These are phyloP conservation scores for Fistulina hepatica DNA, from an alignment of 1,284 basidiomycete genomes.

Conservation along the genomic window DNA sequence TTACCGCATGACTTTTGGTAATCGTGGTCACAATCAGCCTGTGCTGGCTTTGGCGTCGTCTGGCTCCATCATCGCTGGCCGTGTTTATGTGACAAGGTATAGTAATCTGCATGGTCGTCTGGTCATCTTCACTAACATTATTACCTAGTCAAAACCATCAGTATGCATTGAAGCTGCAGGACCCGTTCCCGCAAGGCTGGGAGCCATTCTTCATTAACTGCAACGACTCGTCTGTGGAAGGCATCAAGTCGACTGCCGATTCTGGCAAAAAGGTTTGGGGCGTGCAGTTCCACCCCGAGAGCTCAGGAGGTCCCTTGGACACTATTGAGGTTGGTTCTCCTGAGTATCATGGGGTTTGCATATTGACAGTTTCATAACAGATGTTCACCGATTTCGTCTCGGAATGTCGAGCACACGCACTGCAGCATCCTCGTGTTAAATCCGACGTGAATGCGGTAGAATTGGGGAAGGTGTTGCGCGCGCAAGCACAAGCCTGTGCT, in stretches of 20 bases:
- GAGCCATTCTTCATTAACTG: slow-evolving; percentile 98
- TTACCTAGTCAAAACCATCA: slow-evolving; percentile 86
- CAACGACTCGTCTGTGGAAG: slow-evolving; percentile 95
- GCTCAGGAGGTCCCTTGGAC: slow-evolving; percentile 84
- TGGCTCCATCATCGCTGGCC: slow-evolving; percentile 87
- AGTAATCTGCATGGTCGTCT: slow-evolving; percentile 16
- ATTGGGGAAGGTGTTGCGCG: too few species aligned
- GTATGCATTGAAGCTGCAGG: slow-evolving; percentile 86
- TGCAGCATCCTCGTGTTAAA: slow-evolving; percentile 30
- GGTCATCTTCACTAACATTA: slow-evolving; percentile 7
- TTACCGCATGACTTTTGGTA: slow-evolving; percentile 96
- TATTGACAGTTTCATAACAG: slow-evolving; percentile 27
- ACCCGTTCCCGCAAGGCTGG: slow-evolving; percentile 91
- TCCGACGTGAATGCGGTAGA: too few species aligned
- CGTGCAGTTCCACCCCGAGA: slow-evolving; percentile 95
- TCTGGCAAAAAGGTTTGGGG: slow-evolving; percentile 91
- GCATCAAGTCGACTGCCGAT: slow-evolving; percentile 83
- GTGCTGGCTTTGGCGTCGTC: slow-evolving; percentile 87
- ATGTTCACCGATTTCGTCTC: slow-evolving; percentile 89
- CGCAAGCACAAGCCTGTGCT: too few species aligned
- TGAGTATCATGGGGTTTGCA: not conserved
- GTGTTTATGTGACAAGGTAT: slow-evolving; percentile 94
- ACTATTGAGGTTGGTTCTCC: slow-evolving; percentile 67
- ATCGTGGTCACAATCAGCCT: slow-evolving; percentile 99
- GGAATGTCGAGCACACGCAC: slow-evolving; percentile 61